Evolutionary conservation across 345 rosid species (phyloP).

Genomic region (Eucalyptus cladocalyx): DNA sequence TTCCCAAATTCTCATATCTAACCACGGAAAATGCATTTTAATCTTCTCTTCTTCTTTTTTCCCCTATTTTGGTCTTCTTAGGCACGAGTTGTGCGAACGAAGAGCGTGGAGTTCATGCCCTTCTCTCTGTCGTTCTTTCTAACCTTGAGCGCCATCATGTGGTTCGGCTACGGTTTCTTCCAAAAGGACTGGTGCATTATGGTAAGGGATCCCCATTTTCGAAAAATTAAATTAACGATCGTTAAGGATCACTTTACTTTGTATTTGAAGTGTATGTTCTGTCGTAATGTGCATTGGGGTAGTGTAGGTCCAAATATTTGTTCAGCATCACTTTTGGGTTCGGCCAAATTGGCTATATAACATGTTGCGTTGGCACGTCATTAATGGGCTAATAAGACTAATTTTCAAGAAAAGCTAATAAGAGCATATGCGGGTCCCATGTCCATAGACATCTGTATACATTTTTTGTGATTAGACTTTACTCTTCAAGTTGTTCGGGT

Average conservation of each 20-base stretch:
- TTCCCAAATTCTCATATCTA: background rate
- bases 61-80: background rate
- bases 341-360: background rate
- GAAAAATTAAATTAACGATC: background rate
- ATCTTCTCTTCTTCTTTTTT: background rate
- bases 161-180: constrained; percentile 76
- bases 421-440: background rate
- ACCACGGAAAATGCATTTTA: background rate
- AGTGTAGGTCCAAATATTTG: too few relatives aligned
- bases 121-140: constrained; percentile 69
- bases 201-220: constrained; percentile 24
- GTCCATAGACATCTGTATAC: background rate
- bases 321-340: too few relatives aligned
- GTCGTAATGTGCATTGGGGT: background rate
- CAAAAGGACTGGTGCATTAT: constrained; percentile 51
- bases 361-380: too few relatives aligned
- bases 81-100: constrained; percentile 67
- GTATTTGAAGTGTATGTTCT: background rate
- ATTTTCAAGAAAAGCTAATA: background rate
- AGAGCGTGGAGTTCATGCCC: constrained; percentile 95
- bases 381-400: background rate
- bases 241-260: background rate
- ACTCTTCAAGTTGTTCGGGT: background rate
- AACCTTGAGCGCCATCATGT: constrained; percentile 62
- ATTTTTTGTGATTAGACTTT: background rate